Conservation (phyloP, 345 rosid genomes). For the Streptanthus diversifolius region DNA sequence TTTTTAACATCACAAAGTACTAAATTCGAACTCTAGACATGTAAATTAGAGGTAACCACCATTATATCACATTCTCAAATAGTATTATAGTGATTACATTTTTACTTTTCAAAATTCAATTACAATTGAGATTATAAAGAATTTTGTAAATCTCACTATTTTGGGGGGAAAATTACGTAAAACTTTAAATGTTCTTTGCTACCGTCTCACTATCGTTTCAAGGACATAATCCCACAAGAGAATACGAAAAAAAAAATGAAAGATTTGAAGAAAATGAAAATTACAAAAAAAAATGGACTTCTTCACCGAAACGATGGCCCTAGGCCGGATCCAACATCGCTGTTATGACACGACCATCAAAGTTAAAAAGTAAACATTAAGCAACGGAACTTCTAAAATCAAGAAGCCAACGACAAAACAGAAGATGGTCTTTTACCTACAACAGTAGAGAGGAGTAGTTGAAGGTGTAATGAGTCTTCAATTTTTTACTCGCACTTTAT, state of each 20-base stretch:
- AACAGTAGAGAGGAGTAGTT: not conserved
- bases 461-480: not conserved
- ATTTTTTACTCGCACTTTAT: constrained; percentile 41
- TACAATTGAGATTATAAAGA: no score
- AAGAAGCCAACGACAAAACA: not conserved
- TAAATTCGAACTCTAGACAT: no score
- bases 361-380: not conserved
- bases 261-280: not conserved
- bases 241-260: not conserved
- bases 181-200: not conserved
- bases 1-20: no score
- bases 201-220: not conserved
- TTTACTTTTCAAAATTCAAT: no score
- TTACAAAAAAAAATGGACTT: not conserved
- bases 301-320: not conserved
- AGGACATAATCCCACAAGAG: not conserved
- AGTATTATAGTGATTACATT: no score
- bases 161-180: not conserved
- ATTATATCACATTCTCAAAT: no score
- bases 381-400: not conserved
- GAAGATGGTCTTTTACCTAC: not conserved
- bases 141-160: not conserved
- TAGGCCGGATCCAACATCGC: not conserved
- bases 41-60: no score
- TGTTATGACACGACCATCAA: not conserved